Percentiles rank a stretch among this genome's conserved stretches.
Evolutionary conservation across 2,329 filamentous ascomycete genomes (phyloP).

Genomic region (Fonsecaea erecta): DNA sequence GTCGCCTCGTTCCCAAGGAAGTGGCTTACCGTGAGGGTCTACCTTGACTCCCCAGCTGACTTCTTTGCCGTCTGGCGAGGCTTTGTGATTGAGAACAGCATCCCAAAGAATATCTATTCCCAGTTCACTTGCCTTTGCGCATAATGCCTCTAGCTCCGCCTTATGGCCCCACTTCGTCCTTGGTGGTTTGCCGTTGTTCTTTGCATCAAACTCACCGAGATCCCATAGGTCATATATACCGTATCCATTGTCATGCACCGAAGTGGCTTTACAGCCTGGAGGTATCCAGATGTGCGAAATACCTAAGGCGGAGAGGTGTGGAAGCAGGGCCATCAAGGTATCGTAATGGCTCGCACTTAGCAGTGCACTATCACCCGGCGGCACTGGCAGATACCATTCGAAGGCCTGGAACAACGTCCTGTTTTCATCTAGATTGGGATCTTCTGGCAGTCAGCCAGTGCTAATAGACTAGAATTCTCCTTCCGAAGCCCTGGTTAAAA

Average conservation of each 20-base stretch:
- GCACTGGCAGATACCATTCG: constrained; percentile 69
- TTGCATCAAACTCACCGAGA: constrained; percentile 74
- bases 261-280: constrained; percentile 70
- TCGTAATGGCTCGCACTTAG: constrained; percentile 63
- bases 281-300: constrained; percentile 70
- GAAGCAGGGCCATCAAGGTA: constrained; percentile 59
- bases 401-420: constrained; percentile 70
- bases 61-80: constrained; percentile 69
- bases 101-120: constrained; percentile 69
- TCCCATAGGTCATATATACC: constrained; percentile 73
- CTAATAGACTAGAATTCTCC: not conserved
- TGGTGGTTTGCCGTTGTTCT: constrained; percentile 54
- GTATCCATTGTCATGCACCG: constrained; percentile 65
- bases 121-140: constrained; percentile 55
- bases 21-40: constrained; percentile 52
- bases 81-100: constrained; percentile 74
- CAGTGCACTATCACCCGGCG: constrained; percentile 39
- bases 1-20: not conserved
- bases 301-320: constrained; percentile 63
- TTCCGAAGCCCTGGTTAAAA: not conserved
- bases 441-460: constrained; percentile 2
- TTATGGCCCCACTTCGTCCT: constrained; percentile 71
- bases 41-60: constrained; percentile 67
- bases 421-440: constrained; percentile 45
- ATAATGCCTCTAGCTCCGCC: constrained; percentile 62